A percentile compares a stretch with the other conserved stretches of the same genome.
Conservation (phyloP, 176 grass and related monocot genomes). For the Alloteropsis semialata region DNA sequence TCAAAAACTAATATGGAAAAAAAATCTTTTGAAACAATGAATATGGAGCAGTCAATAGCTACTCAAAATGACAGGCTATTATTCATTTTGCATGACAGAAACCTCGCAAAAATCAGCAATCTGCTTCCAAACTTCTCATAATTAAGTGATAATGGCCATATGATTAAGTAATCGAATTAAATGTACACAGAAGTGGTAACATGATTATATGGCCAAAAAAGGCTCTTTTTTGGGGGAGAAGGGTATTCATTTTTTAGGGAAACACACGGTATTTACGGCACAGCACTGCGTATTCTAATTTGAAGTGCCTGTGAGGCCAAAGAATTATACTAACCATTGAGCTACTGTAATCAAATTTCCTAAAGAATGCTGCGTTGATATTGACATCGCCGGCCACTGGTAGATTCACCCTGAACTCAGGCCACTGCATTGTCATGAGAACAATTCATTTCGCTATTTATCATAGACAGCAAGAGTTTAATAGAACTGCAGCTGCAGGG, state of each 20-base stretch:
- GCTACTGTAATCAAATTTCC: constrained; percentile 89
- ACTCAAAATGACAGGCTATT: neutral
- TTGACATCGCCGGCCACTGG: constrained; percentile 71
- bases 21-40: neutral
- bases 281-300: neutral
- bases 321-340: constrained; percentile 62
- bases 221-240: neutral
- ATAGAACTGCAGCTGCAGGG: constrained; percentile 2
- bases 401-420: constrained; percentile 71
- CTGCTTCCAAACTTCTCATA: neutral
- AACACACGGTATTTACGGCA: neutral
- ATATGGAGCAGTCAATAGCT: neutral
- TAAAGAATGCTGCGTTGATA: constrained; percentile 83
- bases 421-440: constrained; percentile 66
- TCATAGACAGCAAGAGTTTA: constrained; percentile 1
- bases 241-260: neutral
- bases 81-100: neutral
- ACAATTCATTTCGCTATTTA: constrained; percentile 16
- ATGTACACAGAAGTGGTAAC: neutral
- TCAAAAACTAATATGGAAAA: neutral
- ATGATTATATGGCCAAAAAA: neutral
- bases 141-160: neutral
- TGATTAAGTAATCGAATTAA: neutral
- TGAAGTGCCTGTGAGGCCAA: neutral
- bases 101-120: neutral